Evolutionary conservation across 192 early-diverging fungal genomes (phyloP), one percentile per base, ranked within the genome.

Genomic region (Coemansia brasiliensis): DNA sequence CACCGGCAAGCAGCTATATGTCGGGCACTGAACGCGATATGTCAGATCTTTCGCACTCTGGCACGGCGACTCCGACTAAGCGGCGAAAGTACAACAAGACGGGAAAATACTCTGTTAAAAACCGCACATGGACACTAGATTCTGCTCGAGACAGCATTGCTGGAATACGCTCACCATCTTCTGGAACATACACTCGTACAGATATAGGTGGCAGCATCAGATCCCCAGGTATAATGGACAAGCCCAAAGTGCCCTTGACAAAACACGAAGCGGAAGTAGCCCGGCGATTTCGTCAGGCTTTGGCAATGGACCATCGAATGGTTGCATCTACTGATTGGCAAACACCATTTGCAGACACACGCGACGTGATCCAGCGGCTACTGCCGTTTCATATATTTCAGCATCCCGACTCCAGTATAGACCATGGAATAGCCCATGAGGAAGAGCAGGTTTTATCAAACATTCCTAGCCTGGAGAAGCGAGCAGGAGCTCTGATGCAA

Each of bases 301-400:
- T 86, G n/a, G 59, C 61, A 3, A 67, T 69, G 59, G 85, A 86
- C 61, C 85, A 84, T 26, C 67, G 61, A 32, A 60, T 74, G 67
- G 65, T 66, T 16, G 46, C 52, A 3, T 59, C 59, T 10, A 79
- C 80, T 4, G 84, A 90, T 50, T 82, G 79, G 43, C 70, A 72
- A 48, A 87, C 83, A 21, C 87, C 87, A 9, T 92, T 92, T 54
- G 41, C 40, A 2, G 85, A 82, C 10, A 38, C 83, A 5, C 58
- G 80, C 21, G 87, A 92, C 65, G 83, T 81, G 0, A 73, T 89
- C 39, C 70, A 84, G 55, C 69, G 87, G 15, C 67, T 92, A 17
- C 61, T 92, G 43, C 90, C 90, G 1, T 92, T 83, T 70, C 88
- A 92, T 46, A 76, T 92, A 41, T 90, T 80, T 52, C 88, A 90